phyloP scores from a whole-genome alignment of 495 filamentous ascomycete species.

The Podospora comata region DNA sequence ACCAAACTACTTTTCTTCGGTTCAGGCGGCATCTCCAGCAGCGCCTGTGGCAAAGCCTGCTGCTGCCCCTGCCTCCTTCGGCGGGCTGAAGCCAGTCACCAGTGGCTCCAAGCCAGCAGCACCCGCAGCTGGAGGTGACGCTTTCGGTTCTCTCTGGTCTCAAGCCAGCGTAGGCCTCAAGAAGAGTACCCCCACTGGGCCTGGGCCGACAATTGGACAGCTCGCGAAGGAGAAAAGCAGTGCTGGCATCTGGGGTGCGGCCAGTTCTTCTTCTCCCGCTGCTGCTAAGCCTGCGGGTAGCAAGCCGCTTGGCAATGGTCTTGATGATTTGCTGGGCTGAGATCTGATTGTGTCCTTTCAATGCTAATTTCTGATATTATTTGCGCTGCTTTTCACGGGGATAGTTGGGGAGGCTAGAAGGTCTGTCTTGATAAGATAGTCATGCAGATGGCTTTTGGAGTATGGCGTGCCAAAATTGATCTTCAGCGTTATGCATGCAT shows the following conservation, averaged over 20 bases:
- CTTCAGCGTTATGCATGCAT: background rate
- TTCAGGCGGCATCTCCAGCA: constrained; percentile 44
- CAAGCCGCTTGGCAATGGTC: constrained; percentile 34
- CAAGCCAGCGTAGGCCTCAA: constrained; percentile 73
- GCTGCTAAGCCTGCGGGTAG: constrained; percentile 6
- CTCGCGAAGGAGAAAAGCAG: constrained; percentile 95
- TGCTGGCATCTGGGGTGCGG: constrained; percentile 82
- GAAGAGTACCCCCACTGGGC: constrained; percentile 60
- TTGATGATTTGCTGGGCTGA: constrained; percentile 48
- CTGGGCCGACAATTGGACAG: constrained; percentile 75
- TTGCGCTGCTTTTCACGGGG: background rate
- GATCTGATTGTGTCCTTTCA: background rate
- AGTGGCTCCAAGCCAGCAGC: constrained; percentile 46
- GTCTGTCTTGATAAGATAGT: background rate
- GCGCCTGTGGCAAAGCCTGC: constrained; percentile 22
- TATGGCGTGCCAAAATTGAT: constrained; percentile 20
- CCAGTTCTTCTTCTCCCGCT: constrained; percentile 18
- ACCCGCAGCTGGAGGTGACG: constrained; percentile 62
- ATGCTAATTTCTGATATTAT: constrained; percentile 3
- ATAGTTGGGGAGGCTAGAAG: background rate
- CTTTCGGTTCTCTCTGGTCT: constrained; percentile 83
- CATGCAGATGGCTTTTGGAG: constrained; percentile 24
- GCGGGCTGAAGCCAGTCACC: constrained; percentile 20
- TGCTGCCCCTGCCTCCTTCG: constrained; percentile 26
- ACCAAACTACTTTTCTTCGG: constrained; percentile 94